Conservation (phyloP, 345 rosid genomes). For the Lumnitzera littorea region DNA sequence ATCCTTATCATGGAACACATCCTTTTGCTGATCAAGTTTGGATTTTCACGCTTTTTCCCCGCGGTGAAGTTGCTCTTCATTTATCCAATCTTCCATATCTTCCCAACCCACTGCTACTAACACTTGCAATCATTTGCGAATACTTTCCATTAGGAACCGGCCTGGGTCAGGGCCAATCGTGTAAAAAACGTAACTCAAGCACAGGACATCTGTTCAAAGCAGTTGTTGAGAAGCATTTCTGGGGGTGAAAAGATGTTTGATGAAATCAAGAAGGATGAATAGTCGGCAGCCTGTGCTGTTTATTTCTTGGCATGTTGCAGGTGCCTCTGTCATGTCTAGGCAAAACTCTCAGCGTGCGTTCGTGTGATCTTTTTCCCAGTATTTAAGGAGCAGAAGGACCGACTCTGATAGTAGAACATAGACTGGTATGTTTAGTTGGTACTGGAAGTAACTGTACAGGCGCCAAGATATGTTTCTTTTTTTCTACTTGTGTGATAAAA, state of each 20-base stretch:
- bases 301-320: too few species aligned
- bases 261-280: constrained; percentile 13
- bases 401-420: too few species aligned
- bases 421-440: too few species aligned
- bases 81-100: background rate
- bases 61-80: constrained; percentile 32
- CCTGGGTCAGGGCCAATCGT: constrained; percentile 81
- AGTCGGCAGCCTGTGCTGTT: too few species aligned
- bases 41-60: constrained; percentile 71
- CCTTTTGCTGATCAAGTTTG: constrained; percentile 74
- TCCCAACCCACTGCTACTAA: background rate
- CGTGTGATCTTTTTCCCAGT: too few species aligned
- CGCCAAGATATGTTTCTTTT: too few species aligned
- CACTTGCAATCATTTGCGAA: too few species aligned
- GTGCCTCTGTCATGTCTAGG: too few species aligned
- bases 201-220: constrained; percentile 63
- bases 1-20: constrained; percentile 77
- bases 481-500: too few species aligned
- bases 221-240: constrained; percentile 57
- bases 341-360: too few species aligned
- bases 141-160: constrained; percentile 54
- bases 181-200: constrained; percentile 65
- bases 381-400: too few species aligned
- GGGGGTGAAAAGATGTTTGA: constrained; percentile 21
- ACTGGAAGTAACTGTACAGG: too few species aligned